Conservation (phyloP, 495 filamentous ascomycete species). For the Recurvomyces mirabilis region DNA sequence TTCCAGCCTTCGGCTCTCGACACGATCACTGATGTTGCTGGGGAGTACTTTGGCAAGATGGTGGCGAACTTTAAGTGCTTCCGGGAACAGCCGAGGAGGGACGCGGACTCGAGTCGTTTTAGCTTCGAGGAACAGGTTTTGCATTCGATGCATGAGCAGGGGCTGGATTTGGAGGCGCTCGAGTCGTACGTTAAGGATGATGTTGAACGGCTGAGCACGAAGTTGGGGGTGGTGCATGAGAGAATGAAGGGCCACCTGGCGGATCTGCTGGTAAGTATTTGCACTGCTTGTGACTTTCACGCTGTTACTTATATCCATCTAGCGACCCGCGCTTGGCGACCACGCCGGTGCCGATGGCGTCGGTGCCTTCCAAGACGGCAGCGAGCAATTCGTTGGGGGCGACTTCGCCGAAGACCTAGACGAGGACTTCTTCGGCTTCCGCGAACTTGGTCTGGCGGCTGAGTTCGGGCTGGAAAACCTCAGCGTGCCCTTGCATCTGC, state of each 20-base stretch:
- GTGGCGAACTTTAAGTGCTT: constrained; percentile 68
- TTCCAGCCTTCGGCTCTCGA: constrained; percentile 91
- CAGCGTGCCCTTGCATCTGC: constrained; percentile 84
- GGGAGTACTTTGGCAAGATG: constrained; percentile 80
- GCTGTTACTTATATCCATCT: not conserved
- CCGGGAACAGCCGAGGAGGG: constrained; percentile 62
- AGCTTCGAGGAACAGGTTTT: constrained; percentile 74
- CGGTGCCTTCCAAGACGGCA: constrained; percentile 86
- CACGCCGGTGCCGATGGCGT: constrained; percentile 72
- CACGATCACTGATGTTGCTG: constrained; percentile 76
- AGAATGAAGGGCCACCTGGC: constrained; percentile 82
- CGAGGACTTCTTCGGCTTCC: constrained; percentile 98
- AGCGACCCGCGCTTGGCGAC: constrained; percentile 68
- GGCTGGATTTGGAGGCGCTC: constrained; percentile 66
- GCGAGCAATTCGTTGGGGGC: constrained; percentile 91
- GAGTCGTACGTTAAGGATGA: constrained; percentile 91
- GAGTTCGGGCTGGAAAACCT: constrained; percentile 78
- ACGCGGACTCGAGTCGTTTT: constrained; percentile 45
- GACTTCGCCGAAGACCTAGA: constrained; percentile 96
- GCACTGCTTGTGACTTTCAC: no score
- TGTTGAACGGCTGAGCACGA: constrained; percentile 75
- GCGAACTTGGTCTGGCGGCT: constrained; percentile 80
- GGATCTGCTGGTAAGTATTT: constrained; percentile 51
- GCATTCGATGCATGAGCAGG: constrained; percentile 72
- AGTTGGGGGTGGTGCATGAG: constrained; percentile 75